These are phyloP conservation scores for Medicago truncatula DNA, from an alignment of 306 rosid species.

Conservation along the genomic window MtrunA17r5.0-ANR NC_053043.1:41802501-41803000, in stretches of 20 bases:
- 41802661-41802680: background rate
- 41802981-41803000: background rate
- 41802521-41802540: conserved; percentile 94
- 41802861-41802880: background rate
- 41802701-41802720: background rate
- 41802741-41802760: background rate
- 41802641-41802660: background rate
- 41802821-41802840: too few relatives aligned
- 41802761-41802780: too few relatives aligned
- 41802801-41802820: too few relatives aligned
- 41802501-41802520: conserved; percentile 86
- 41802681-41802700: background rate
- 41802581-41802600: conserved; percentile 70
- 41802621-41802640: background rate
- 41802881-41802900: background rate
- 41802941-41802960: background rate
- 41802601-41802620: conserved; percentile 52
- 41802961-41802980: background rate
- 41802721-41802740: background rate
- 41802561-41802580: conserved; percentile 67
- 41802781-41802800: too few relatives aligned
- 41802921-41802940: background rate
- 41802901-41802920: background rate
- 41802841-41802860: too few relatives aligned
- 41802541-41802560: conserved; percentile 77